These are phyloP conservation scores for Fusarium cicatricum DNA, from an alignment of 2,329 filamentous ascomycete species.

Conservation along the genomic window DNA sequence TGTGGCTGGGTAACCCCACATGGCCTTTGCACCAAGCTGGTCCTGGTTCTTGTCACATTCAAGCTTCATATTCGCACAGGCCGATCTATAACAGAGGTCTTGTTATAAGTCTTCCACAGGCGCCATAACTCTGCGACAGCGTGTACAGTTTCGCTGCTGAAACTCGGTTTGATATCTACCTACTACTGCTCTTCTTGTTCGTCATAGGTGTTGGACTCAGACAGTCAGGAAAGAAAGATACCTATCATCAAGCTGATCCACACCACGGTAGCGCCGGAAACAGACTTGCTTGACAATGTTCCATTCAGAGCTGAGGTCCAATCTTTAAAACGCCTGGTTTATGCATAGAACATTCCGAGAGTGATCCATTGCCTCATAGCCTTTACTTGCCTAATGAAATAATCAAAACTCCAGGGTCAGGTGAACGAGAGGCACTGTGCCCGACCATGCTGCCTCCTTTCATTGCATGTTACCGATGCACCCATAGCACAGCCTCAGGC, in stretches of 20 bases:
- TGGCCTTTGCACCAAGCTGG: slow-evolving; percentile 1
- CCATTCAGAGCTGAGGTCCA: background rate
- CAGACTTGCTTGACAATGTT: slow-evolving; percentile 10
- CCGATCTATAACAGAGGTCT: background rate
- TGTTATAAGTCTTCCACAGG: too few species aligned
- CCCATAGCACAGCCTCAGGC: slow-evolving; percentile 8
- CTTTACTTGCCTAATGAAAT: too few species aligned
- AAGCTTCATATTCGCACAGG: slow-evolving; percentile 5
- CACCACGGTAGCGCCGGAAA: slow-evolving; percentile 20
- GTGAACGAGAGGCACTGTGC: background rate
- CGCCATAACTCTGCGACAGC: too few species aligned
- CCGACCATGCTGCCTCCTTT: too few species aligned
- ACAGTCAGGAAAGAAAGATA: background rate
- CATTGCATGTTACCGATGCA: slow-evolving; percentile 2
- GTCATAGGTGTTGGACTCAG: too few species aligned
- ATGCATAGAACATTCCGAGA: background rate
- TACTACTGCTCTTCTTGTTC: too few species aligned
- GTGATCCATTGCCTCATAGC: background rate
- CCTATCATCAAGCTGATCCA: slow-evolving; percentile 7
- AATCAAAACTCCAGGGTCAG: background rate
- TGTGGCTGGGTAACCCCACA: slow-evolving; percentile 10
- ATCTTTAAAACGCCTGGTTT: background rate
- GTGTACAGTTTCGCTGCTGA: too few species aligned
- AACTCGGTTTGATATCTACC: too few species aligned
- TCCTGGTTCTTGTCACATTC: background rate